Base-by-base conservation (phyloP, 2,329 filamentous ascomycete genomes). In the Calonectria leucothoes region DNA sequence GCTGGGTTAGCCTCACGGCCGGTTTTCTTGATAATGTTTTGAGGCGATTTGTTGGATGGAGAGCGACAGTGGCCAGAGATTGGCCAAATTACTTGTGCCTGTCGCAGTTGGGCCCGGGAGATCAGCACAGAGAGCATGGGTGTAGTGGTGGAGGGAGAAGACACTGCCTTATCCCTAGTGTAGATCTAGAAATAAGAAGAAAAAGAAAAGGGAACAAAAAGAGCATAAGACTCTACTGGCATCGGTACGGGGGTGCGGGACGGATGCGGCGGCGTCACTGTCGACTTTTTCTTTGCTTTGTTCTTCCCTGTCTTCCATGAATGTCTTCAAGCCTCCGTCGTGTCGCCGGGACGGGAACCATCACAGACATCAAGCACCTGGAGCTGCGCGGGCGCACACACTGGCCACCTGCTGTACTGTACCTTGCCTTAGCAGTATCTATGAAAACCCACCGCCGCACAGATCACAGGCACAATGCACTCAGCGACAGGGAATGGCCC, bases 1-100 rank as follows among this genome's bases (percentile, higher is more conserved):
- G 45, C 31, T 35, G 64, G n/a, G 69, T 67, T 77, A 79, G 78
- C 70, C 67, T 74, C 35, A 59, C 63, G 27, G 69, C 65, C 69
- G n/a, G 64, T 66, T 75, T 14, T 64, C 69, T 65, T 48, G 20
- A 45, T 25, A 7, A 27, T 33, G 55, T 6, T 23, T 25, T 51
- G 42, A 49, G 25, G 35, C 17, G 67, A 27, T 33, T 33, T 33
- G 23, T 33, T 64, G 59, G 23, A 39, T 23, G 55, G 45, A 69
- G 29, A 63, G 67, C 33, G 25, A 33, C 57, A 45, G 45, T 42
- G 42, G 42, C 37, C 35, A 69, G 57, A 64, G 49, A 69, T 64
- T 69, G 67, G 57, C 57, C 49, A 52, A 64, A 64, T 69, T 69
- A 45, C 57, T 59, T 64, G 31, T 69, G 31, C 42, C 48, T 66